Conservation (phyloP, 108 stramenopile genomes). For the Phaeodactylum tricornutum region DNA sequence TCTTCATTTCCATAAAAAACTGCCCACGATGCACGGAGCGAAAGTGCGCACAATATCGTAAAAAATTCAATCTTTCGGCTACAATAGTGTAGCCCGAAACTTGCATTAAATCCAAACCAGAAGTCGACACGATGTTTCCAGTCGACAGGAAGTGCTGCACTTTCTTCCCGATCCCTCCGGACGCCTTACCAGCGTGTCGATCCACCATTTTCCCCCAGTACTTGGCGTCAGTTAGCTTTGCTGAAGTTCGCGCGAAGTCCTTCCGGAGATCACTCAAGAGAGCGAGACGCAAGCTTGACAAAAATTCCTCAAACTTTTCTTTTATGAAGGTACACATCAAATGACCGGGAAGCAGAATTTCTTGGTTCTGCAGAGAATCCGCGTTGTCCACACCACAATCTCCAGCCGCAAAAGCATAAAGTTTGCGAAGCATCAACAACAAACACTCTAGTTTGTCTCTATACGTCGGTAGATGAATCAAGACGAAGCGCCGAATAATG, state of each 20-base stretch:
- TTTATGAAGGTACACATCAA: conserved; percentile 84
- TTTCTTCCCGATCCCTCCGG: conserved; percentile 77
- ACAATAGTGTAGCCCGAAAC: conserved; percentile 96
- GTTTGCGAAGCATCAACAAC: conserved; percentile 81
- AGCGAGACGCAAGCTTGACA: conserved; percentile 58
- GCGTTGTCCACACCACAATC: conserved; percentile 93
- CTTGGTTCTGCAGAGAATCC: conserved; percentile 93
- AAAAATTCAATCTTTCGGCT: conserved; percentile 94
- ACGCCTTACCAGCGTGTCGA: conserved; percentile 53
- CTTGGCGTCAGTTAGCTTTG: conserved; percentile 30
- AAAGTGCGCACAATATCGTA: conserved; percentile 95
- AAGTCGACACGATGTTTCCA: conserved; percentile 88
- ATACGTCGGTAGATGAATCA: conserved; percentile 78
- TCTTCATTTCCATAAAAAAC: conserved; percentile 99
- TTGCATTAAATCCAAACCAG: conserved; percentile 97
- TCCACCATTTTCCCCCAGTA: conserved; percentile 68
- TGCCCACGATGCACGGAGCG: conserved; percentile 98
- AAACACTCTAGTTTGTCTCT: conserved; percentile 89
- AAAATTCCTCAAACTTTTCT: conserved; percentile 89
- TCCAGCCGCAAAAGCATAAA: conserved; percentile 91
- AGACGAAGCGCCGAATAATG: conserved; percentile 75
- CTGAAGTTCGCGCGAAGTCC: conserved; percentile 31
- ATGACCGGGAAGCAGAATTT: conserved; percentile 90
- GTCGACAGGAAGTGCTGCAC: conserved; percentile 90
- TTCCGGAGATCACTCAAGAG: conserved; percentile 59